Evolutionary conservation across 1,139 yeast species (phyloP).

Genomic region (Magnusiomyces clavatus): DNA sequence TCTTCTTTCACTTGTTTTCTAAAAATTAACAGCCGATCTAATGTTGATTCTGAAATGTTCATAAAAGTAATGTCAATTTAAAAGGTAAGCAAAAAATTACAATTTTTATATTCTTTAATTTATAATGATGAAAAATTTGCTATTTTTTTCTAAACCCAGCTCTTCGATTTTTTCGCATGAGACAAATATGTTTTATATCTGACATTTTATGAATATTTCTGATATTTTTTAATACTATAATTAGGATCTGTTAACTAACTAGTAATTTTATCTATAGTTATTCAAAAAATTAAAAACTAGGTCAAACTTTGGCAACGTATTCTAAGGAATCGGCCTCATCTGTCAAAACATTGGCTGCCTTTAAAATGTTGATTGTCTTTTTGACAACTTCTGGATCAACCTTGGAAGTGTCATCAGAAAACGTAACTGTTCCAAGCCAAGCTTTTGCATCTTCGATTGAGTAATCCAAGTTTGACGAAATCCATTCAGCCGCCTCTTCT

Average conservation of each 20-base stretch:
- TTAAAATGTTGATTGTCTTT: conserved; percentile 53
- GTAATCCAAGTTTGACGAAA: conserved; percentile 64
- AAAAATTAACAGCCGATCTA: too few species aligned
- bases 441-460: conserved; percentile 64
- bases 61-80: not conserved
- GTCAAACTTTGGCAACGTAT: conserved; percentile 12
- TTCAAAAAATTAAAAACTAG: not conserved
- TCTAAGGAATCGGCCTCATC: conserved; percentile 20
- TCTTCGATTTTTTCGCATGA: conserved; percentile 40
- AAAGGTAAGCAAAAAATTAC: not conserved
- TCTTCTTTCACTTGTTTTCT: not conserved
- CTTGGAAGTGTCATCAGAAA: conserved; percentile 42
- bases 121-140: not conserved
- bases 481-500: conserved; percentile 61
- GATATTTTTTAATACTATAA: not conserved
- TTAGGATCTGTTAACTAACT: not conserved
- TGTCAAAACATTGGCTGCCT: conserved; percentile 51
- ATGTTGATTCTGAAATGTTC: not conserved
- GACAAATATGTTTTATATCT: conserved; percentile 24
- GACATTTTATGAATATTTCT: not conserved
- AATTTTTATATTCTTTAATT: not conserved
- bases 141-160: conserved; percentile 38
- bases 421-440: conserved; percentile 73
- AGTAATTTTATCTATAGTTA: not conserved
- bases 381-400: conserved; percentile 46